Evolutionary conservation across 768 basidiomycete species (phyloP).

Genomic region (Podaxis sp.): DNA sequence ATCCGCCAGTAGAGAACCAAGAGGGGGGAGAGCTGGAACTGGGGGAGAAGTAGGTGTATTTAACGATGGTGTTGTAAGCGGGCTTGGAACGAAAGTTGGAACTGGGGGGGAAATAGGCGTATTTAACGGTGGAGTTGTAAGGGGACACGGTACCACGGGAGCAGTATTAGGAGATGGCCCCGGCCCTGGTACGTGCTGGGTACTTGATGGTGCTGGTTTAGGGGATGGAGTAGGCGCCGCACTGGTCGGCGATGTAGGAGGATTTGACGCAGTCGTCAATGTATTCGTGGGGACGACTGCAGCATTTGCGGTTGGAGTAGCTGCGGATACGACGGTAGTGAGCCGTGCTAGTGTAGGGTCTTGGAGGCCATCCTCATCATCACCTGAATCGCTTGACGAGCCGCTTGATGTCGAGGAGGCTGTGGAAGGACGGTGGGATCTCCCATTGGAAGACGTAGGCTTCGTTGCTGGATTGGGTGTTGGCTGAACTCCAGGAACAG

Average conservation of each 20-base stretch:
- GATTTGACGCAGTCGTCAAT: not conserved
- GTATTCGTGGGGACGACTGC: not conserved
- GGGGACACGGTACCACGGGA: too few species aligned
- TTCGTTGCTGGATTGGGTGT: not conserved
- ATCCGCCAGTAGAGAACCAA: too few species aligned
- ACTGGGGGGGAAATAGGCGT: too few species aligned
- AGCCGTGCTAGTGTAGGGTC: not conserved
- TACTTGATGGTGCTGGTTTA: not conserved
- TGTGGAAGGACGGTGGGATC: not conserved
- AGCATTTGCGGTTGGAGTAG: not conserved
- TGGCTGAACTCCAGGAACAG: not conserved
- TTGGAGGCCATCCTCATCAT: not conserved
- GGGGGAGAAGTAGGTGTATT: too few species aligned
- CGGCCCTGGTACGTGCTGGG: too few species aligned
- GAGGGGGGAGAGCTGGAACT: too few species aligned
- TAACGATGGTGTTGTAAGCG: too few species aligned
- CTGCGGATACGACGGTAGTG: not conserved
- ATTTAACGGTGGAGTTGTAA: too few species aligned
- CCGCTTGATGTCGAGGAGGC: not conserved
- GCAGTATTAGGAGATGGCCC: too few species aligned
- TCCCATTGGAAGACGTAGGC: not conserved
- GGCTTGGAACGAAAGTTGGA: too few species aligned
- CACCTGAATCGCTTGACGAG: not conserved
- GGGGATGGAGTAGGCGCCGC: not conserved
- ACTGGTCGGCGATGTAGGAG: not conserved